A percentile compares a stretch with the other conserved stretches of the same genome.
These are phyloP conservation scores for Suillus brevipes DNA, from an alignment of 768 basidiomycete species.

Conservation along the genomic window DNA sequence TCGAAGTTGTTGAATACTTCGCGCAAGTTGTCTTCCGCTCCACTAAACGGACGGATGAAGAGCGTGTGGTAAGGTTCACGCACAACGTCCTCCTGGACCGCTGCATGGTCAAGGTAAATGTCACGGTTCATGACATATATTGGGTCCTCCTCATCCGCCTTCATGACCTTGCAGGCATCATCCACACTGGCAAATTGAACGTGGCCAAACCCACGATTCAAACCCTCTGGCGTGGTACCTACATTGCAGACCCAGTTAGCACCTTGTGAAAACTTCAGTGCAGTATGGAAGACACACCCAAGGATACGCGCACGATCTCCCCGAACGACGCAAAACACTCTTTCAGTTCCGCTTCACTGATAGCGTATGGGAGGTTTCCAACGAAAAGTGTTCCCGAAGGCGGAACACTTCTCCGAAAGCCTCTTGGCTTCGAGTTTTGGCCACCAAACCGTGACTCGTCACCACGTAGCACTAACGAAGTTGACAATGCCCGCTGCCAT, in stretches of 20 bases:
- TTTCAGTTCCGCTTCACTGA: conserved; percentile 41
- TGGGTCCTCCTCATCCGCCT: conserved; percentile 43
- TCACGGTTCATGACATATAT: conserved; percentile 50
- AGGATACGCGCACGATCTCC: conserved; percentile 33
- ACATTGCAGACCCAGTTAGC: not conserved
- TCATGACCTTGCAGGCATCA: conserved; percentile 38
- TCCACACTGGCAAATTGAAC: conserved; percentile 40
- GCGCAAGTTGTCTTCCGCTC: conserved; percentile 28
- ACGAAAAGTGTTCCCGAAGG: conserved; percentile 45
- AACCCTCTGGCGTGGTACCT: conserved; percentile 35
- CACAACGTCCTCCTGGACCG: not conserved
- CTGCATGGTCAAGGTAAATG: conserved; percentile 43
- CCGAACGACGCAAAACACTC: conserved; percentile 48
- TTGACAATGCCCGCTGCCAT: conserved; percentile 22
- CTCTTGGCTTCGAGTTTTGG: not conserved
- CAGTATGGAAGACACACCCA: conserved; percentile 38
- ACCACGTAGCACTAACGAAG: conserved; percentile 11
- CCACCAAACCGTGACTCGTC: not conserved
- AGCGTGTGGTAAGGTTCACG: conserved; percentile 32
- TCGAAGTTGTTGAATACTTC: conserved; percentile 24
- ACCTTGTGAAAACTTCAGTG: not conserved
- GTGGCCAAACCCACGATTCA: conserved; percentile 46
- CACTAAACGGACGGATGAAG: conserved; percentile 28
- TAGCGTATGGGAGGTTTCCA: conserved; percentile 54
- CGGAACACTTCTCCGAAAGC: not conserved